phyloP scores from a whole-genome alignment of 208 protist species.

The Crithidia thermophila region DNA sequence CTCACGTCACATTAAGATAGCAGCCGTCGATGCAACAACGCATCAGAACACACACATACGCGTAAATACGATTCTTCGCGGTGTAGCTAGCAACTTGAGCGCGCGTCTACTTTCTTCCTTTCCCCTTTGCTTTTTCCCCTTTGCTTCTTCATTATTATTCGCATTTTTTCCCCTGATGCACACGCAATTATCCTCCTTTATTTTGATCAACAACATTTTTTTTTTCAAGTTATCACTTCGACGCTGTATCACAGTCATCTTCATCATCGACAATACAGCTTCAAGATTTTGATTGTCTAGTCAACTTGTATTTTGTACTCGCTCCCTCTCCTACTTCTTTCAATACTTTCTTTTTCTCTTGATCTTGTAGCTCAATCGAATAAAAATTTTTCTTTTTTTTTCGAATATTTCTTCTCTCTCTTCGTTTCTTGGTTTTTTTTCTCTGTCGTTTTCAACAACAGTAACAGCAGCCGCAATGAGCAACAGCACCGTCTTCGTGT shows the following conservation, averaged over 20 bases:
- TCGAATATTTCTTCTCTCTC: constrained; percentile 15
- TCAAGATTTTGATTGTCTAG: no score
- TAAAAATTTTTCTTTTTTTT: constrained; percentile 10
- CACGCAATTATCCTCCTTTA: no score
- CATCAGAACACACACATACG: no score
- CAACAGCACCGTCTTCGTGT: constrained; percentile 37
- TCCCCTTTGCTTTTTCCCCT: constrained; percentile 4
- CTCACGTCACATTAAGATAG: no score
- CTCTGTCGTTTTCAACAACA: background rate
- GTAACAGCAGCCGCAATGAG: constrained; percentile 14
- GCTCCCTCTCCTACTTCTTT: background rate
- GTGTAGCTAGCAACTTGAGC: background rate
- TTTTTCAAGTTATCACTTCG: no score
- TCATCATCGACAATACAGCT: no score
- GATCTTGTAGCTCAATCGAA: background rate
- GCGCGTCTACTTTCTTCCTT: background rate
- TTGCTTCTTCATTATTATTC: constrained; percentile 10
- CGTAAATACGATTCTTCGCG: no score
- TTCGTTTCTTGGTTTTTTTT: constrained; percentile 9
- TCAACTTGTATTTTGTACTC: background rate
- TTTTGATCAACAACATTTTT: no score
- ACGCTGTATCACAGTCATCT: no score
- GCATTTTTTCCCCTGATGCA: no score
- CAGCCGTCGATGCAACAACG: no score
- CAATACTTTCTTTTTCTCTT: constrained; percentile 17